These are phyloP conservation scores for Calonectria montana DNA, from an alignment of 2,329 filamentous ascomycete species.

Conservation along the genomic window DNA sequence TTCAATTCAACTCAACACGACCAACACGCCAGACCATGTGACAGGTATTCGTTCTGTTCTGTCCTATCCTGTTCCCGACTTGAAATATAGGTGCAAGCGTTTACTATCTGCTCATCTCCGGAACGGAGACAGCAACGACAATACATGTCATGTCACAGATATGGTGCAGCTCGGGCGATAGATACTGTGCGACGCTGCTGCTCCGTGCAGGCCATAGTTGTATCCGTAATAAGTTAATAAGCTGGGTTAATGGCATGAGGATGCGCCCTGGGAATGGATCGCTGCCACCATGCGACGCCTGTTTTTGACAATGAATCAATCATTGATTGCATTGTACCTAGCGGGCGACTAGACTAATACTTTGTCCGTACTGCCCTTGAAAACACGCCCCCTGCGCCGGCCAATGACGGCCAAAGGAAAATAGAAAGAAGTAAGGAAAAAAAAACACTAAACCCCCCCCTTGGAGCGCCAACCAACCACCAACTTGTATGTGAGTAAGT, in stretches of 20 bases:
- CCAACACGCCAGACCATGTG: background rate
- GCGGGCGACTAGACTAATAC: constrained; percentile 2
- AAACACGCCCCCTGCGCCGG: constrained; percentile 7
- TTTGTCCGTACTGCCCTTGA: constrained; percentile 6
- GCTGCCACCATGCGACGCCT: constrained; percentile 6
- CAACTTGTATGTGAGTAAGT: background rate
- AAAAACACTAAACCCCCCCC: constrained; percentile 13
- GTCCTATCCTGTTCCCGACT: background rate
- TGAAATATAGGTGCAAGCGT: background rate
- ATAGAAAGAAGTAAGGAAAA: constrained; percentile 11
- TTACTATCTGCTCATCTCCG: background rate
- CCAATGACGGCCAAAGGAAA: constrained; percentile 7
- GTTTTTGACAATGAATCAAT: constrained; percentile 4
- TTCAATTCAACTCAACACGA: background rate
- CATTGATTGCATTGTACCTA: constrained; percentile 2
- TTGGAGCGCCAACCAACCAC: constrained; percentile 15
- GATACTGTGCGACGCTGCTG: background rate
- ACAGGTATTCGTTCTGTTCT: background rate
- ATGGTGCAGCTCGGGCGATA: background rate
- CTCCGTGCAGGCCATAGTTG: background rate
- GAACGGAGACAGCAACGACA: background rate
- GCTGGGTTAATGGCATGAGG: background rate
- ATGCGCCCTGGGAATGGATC: constrained; percentile 5
- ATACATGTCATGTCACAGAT: background rate
- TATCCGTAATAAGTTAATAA: constrained; percentile 1